A percentile compares a stretch with the other conserved stretches of the same genome.
Conservation (phyloP, 169 alveolate species). For the Plasmodium knowlesi region DNA sequence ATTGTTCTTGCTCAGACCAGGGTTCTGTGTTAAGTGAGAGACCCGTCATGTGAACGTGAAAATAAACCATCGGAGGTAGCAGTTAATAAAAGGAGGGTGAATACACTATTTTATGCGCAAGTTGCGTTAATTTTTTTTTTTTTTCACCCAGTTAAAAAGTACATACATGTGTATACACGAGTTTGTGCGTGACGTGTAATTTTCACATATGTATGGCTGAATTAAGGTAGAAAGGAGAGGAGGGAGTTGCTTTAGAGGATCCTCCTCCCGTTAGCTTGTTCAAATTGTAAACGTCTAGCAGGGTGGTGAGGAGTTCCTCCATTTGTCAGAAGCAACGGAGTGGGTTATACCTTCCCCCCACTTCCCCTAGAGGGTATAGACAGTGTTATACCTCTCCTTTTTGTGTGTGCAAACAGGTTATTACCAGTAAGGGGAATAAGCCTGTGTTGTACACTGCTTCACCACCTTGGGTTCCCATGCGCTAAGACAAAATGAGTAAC, state of each 20-base stretch:
- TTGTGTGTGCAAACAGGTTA: background rate
- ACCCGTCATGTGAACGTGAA: background rate
- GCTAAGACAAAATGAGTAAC: conserved; percentile 29
- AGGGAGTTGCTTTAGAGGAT: background rate
- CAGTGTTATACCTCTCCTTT: background rate
- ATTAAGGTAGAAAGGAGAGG: background rate
- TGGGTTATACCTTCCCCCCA: background rate
- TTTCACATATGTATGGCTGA: background rate
- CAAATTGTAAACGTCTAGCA: background rate
- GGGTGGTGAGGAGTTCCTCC: background rate
- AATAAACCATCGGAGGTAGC: background rate
- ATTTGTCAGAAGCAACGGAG: background rate
- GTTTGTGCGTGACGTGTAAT: background rate
- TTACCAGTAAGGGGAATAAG: background rate
- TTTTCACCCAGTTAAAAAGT: background rate
- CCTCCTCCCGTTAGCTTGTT: background rate
- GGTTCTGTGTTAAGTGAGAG: background rate
- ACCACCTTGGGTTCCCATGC: background rate
- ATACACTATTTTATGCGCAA: background rate
- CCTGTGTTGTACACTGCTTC: background rate
- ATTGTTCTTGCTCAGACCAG: background rate
- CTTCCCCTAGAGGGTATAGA: background rate
- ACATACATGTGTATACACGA: conserved; percentile 5
- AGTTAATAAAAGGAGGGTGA: background rate
- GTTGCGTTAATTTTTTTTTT: background rate